Percentiles rank a stretch among this genome's conserved stretches.
These are phyloP conservation scores for Pichia terricola DNA, from an alignment of 1,139 yeast species.

Conservation along the genomic window DNA sequence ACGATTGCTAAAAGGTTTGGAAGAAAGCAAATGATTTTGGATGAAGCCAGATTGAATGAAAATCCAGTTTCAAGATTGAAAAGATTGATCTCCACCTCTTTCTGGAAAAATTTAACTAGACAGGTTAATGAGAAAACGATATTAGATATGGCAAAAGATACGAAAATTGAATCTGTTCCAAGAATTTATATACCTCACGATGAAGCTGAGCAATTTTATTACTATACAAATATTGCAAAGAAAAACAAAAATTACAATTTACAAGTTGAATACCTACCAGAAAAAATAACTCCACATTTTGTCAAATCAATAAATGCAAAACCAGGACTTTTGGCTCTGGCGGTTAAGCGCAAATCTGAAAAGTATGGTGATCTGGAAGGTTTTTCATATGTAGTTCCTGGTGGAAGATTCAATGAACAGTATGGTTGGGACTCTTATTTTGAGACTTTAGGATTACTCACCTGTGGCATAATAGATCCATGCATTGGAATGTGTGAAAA, in stretches of 20 bases:
- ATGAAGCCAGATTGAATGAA: slow-evolving; percentile 76
- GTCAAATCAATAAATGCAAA: slow-evolving; percentile 68
- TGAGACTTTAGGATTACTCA: slow-evolving; percentile 75
- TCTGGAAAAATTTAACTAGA: slow-evolving; percentile 78
- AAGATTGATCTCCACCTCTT: slow-evolving; percentile 64
- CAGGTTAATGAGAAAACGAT: slow-evolving; percentile 52
- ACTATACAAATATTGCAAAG: slow-evolving; percentile 46
- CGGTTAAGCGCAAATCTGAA: slow-evolving; percentile 36
- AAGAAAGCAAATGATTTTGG: slow-evolving; percentile 64
- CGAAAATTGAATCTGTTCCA: slow-evolving; percentile 66
- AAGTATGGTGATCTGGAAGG: slow-evolving; percentile 37
- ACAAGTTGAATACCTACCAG: slow-evolving; percentile 68
- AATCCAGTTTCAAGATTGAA: slow-evolving; percentile 77
- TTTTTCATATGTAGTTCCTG: slow-evolving; percentile 90
- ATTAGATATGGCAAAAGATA: slow-evolving; percentile 68
- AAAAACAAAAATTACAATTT: slow-evolving; percentile 49
- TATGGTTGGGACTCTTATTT: slow-evolving; percentile 99
- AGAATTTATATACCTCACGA: slow-evolving; percentile 71
- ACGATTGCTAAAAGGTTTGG: slow-evolving; percentile 82
- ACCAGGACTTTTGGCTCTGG: slow-evolving; percentile 84
- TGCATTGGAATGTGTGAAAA: slow-evolving; percentile 92
- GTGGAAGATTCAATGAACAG: slow-evolving; percentile 91
- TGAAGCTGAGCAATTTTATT: slow-evolving; percentile 65
- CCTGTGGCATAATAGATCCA: slow-evolving; percentile 54
- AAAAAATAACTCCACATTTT: slow-evolving; percentile 53